A percentile compares a stretch with the other conserved stretches of the same genome.
These are phyloP conservation scores for Apophysomyces elegans DNA, from an alignment of 371 early-diverging fungal species.

Conservation along the genomic window DNA sequence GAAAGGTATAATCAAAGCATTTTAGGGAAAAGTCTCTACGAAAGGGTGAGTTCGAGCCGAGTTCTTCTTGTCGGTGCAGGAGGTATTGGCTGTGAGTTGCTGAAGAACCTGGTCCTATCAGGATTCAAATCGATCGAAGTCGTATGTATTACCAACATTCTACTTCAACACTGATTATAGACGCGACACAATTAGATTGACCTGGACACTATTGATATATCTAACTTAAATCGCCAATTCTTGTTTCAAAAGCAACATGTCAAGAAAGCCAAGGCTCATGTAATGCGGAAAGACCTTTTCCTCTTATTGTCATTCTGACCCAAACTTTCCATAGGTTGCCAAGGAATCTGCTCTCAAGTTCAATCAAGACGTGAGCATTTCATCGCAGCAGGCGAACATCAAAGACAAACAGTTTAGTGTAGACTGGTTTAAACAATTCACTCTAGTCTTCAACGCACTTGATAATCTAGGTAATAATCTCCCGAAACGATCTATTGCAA, in stretches of 20 bases:
- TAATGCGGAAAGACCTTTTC: constrained; percentile 22
- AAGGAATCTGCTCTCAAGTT: constrained; percentile 80
- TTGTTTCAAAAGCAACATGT: constrained; percentile 95
- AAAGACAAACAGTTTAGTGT: constrained; percentile 82
- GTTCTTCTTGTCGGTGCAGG: constrained; percentile 92
- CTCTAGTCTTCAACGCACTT: constrained; percentile 97
- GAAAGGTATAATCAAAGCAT: constrained; percentile 39
- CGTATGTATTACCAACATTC: constrained; percentile 39
- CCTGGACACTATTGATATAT: constrained; percentile 97
- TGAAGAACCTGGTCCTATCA: constrained; percentile 91
- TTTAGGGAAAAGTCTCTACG: constrained; percentile 40
- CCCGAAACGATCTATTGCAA: neutral
- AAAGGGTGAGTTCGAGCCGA: constrained; percentile 41
- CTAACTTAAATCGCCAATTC: constrained; percentile 99
- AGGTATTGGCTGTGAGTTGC: constrained; percentile 99
- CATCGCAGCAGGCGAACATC: constrained; percentile 84
- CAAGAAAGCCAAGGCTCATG: constrained; percentile 90
- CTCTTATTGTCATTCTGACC: neutral
- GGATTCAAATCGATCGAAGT: constrained; percentile 88
- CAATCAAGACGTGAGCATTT: constrained; percentile 79
- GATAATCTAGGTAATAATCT: constrained; percentile 90
- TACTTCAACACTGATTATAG: neutral
- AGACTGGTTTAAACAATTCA: constrained; percentile 91
- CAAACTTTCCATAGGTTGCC: constrained; percentile 61
- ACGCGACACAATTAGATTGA: constrained; percentile 70